phyloP scores from a whole-genome alignment of 805 yeast species.

The Torulaspora indica region DNA sequence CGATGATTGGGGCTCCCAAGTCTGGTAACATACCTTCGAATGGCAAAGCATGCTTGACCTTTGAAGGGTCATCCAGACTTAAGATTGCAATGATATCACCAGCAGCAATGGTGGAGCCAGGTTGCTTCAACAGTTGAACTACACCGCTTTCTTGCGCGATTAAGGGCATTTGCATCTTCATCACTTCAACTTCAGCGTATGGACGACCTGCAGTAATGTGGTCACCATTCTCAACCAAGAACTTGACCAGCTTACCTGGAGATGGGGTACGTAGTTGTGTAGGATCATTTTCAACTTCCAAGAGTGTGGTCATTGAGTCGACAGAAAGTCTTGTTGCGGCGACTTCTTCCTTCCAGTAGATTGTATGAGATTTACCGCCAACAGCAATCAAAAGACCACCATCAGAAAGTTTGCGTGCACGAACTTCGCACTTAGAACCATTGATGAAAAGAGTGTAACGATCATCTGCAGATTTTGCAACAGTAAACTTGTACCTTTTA shows the following conservation, averaged over 20 bases:
- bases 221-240: slow-evolving; percentile 91
- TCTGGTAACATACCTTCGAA: slow-evolving; percentile 92
- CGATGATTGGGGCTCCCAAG: slow-evolving; percentile 73
- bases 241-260: slow-evolving; percentile 95
- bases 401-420: slow-evolving; percentile 84
- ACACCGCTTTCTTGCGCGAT: slow-evolving; percentile 90
- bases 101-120: slow-evolving; percentile 94
- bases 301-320: slow-evolving; percentile 88
- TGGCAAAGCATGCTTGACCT: slow-evolving; percentile 94
- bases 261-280: slow-evolving; percentile 98
- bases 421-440: slow-evolving; percentile 85
- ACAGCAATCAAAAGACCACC: slow-evolving; percentile 87
- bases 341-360: slow-evolving; percentile 97
- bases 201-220: slow-evolving; percentile 89
- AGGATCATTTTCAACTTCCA: slow-evolving; percentile 96
- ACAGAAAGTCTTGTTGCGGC: slow-evolving; percentile 92
- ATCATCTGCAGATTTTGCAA: slow-evolving; percentile 85
- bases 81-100: slow-evolving; percentile 96
- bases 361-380: slow-evolving; percentile 90
- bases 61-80: slow-evolving; percentile 92
- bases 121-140: slow-evolving; percentile 90
- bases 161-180: slow-evolving; percentile 99
- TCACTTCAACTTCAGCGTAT: slow-evolving; percentile 97
- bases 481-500: slow-evolving; percentile 87
- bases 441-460: slow-evolving; percentile 85